Base-by-base conservation (phyloP, 306 rosid genomes). In the Prunus mira region DNA sequence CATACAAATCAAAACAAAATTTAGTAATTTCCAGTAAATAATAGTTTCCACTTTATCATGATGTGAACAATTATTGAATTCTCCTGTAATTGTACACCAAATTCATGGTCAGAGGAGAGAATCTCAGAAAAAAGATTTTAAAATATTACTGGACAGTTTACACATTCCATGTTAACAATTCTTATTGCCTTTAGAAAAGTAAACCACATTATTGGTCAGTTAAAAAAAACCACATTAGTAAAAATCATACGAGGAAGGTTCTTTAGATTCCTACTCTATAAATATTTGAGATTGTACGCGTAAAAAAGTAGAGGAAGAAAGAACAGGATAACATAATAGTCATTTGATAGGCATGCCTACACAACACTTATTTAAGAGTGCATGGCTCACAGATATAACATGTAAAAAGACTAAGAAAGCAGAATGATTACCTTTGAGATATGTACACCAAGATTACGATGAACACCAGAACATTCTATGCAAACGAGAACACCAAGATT, bases 401-500 rank as follows among this genome's bases (percentile, higher is more conserved):
- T 46, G 60, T 4, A 11, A 49, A 55, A 55, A 20, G n/a, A 9
- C 38, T 15, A 28, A 65, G 9, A 24, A 73, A 73, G 38, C 82
- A 28, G 17, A 12, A 67, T 32, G 63, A 71, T 61, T 66, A 92
- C 99, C 99, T 96, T 96, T 41, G 99, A 96, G 84, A 96, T 93
- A 86, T 96, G 98, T 50, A 96, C 99, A 75, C 99, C 99, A 68
- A 96, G 98, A 82, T 96, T 96, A n/a, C 98, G 93, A 76, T 96
- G 99, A 84, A 96, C 99, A 66, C 98, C 99, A 72, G 98, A 96
- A 78, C 99, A 96, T 79, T 96, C 99, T 15, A 96, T 96, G 85
- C 99, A 96, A 81, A 96, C 98, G 82, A 96, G 99, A 82, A 96
- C 94, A 8, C 99, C 99, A 50, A 96, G 98, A 89, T 96, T 96